A percentile compares a stretch with the other conserved stretches of the same genome.
phyloP scores from a whole-genome alignment of 257 asterid genomes.

The Solanum chilense region DNA sequence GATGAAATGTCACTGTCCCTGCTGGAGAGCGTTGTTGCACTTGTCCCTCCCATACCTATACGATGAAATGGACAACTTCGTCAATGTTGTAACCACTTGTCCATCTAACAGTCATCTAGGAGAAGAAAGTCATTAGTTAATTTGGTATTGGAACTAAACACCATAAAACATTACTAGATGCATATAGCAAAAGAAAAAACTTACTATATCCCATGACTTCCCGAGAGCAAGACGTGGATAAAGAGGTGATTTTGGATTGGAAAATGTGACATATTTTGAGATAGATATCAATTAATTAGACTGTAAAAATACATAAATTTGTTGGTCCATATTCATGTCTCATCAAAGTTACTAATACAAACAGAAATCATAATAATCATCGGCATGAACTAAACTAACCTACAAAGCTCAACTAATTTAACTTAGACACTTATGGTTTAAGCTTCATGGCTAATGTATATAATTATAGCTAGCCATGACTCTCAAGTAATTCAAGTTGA shows the following conservation, averaged over 20 bases:
- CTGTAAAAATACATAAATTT: conserved; percentile 37
- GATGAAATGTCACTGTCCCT: conserved; percentile 63
- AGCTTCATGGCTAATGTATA: background rate
- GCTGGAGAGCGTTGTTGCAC: conserved; percentile 36
- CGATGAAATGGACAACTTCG: conserved; percentile 62
- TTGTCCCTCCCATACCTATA: conserved; percentile 44
- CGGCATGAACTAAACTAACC: background rate
- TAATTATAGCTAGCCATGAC: background rate
- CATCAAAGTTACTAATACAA: background rate
- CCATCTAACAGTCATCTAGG: conserved; percentile 83
- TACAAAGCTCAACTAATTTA: background rate
- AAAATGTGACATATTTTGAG: conserved; percentile 59
- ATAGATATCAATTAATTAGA: conserved; percentile 52
- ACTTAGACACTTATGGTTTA: background rate
- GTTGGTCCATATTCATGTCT: background rate
- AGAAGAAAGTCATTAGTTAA: background rate
- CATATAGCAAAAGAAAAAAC: conserved; percentile 3
- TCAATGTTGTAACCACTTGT: conserved; percentile 70
- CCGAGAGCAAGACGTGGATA: conserved; percentile 95
- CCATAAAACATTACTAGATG: no score
- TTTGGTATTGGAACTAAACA: no score
- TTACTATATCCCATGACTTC: conserved; percentile 85
- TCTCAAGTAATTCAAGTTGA: no score
- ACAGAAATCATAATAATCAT: background rate
- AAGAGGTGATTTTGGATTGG: conserved; percentile 79